Base-by-base conservation (phyloP, 352 stramenopile genomes). In the Phytophthora pisi region DNA sequence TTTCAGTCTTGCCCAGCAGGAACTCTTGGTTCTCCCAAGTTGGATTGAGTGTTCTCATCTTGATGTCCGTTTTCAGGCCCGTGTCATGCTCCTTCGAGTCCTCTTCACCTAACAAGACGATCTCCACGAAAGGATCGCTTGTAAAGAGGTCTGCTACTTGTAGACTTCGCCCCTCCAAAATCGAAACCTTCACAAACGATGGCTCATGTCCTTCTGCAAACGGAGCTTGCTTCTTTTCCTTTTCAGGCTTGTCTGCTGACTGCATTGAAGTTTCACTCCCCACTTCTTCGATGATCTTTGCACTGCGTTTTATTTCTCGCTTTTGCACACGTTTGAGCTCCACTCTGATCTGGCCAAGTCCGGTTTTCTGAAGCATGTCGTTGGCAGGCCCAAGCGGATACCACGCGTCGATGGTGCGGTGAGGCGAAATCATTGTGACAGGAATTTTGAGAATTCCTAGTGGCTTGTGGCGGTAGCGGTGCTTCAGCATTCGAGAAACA, bases 1-100 rank as follows among this genome's bases (percentile, higher is more conserved):
- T 78, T 26, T 79, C 72, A 1, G 64, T 77, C 51, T 82, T 88
- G 2, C 84, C 84, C 0, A 92, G 71, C 13, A 79, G 64, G 51
- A 92, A 92, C 53, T 85, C 77, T 46, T 92, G 79, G 55, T 92
- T 92, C 11, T 76, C 63, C 84, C 84, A 92, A 51, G 81, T 89
- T 0, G 84, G 84, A 31, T 86, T 91, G 2, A 92, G 24, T 2
- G 84, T 91, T 34, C 70, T 90, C 47, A 79, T 60, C 58, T 89
- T 86, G 18, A 87, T 79, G 47, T 92, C 82, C 1, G 84, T 88
- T 53, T 92, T 92, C 50, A 88, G 57, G 47, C 75, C 75, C 3
- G 84, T 89, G 54, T 76, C 64, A 36, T 82, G 73, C 51, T 91
- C 84, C 46, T 82, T 81, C 13, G 76, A 72, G n/a, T 64, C 66